Percentiles rank a stretch among this genome's conserved stretches.
Evolutionary conservation across 2,329 filamentous ascomycete genomes (phyloP).

Genomic region (Claviceps cyperi): DNA sequence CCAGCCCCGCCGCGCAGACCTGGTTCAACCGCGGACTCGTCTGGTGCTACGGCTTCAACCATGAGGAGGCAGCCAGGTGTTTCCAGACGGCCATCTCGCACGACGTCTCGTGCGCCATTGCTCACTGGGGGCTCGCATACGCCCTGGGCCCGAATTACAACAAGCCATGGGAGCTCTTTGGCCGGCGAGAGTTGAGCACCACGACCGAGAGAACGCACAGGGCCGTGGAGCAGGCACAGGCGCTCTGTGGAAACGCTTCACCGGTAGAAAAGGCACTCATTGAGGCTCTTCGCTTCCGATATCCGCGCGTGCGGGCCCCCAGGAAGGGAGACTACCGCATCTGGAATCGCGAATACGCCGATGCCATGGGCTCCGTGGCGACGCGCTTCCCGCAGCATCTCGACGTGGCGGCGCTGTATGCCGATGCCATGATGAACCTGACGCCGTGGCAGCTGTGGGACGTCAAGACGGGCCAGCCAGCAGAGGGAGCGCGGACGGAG

Average conservation of each 20-base stretch:
- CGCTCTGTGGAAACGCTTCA: slow-evolving; percentile 7
- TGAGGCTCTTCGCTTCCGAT: slow-evolving; percentile 45
- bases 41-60: slow-evolving; percentile 66
- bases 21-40: slow-evolving; percentile 64
- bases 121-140: slow-evolving; percentile 58
- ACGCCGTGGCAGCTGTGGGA: slow-evolving; percentile 33
- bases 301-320: slow-evolving; percentile 34
- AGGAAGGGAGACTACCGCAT: slow-evolving; percentile 30
- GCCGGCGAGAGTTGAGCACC: slow-evolving; percentile 39
- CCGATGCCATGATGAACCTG: slow-evolving; percentile 33
- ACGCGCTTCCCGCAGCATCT: slow-evolving; percentile 24
- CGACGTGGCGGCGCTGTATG: slow-evolving; percentile 23
- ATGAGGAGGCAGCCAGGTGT: slow-evolving; percentile 53
- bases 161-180: slow-evolving; percentile 63
- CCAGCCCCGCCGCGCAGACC: slow-evolving; percentile 33
- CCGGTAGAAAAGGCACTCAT: slow-evolving; percentile 47
- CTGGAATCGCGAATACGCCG: slow-evolving; percentile 22
- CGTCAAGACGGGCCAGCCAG: slow-evolving; percentile 19
- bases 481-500: slow-evolving; percentile 16
- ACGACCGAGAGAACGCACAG: slow-evolving; percentile 26
- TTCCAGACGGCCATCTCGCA: slow-evolving; percentile 43
- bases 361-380: slow-evolving; percentile 25
- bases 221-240: slow-evolving; percentile 16
- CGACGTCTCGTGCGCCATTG: slow-evolving; percentile 45
- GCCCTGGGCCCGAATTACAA: slow-evolving; percentile 62